Base-by-base conservation (phyloP, 2,329 filamentous ascomycete genomes). In the Colletotrichum sojae region DNA sequence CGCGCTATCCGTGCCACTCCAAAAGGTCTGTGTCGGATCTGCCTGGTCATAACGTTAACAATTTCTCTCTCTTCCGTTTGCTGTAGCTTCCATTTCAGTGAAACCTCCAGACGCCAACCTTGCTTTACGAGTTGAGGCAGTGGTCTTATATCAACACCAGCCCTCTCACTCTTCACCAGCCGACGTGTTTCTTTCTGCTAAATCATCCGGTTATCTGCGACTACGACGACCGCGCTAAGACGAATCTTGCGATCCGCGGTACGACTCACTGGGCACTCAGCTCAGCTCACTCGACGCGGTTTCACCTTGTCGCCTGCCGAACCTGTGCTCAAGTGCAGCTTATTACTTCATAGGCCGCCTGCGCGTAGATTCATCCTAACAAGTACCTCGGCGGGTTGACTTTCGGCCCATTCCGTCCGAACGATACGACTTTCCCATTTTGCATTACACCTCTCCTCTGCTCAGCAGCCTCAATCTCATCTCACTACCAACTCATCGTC, bases 31-130 rank as follows among this genome's bases (percentile, higher is more conserved):
- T 31, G 25, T 69, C 53, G 49, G 43, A 46, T 45, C 40, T 52
- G 45, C 67, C 67, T 60, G 55, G 49, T 53, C 51, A 36, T 22
- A 55, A 27, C 45, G 55, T 69, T 69, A 69, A 67, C 62, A 69
- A 69, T 69, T 69, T 66, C 51, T 61, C 16, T 36, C 45, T 15
- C 45, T 8, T 46, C 16, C 18, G 49, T 55, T 59, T 57, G 59
- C 16, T 60, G 57, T 45, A 49, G 54, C 61, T 39, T 69, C 51
- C 18, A 53, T 54, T 51, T 69, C 63, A 67, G 45, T 61, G 49
- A 60, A 46, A 46, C 48, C 22, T 20, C 22, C 53, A 49, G 46
- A 13, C 10, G 27, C 20, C 43, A 43, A 43, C 52, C 67, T 69
- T 57, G 67, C 49, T 54, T 45, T 48, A 52, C 43, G 54, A 67